Conservation (phyloP, 2,329 filamentous ascomycete species). For the Fusarium agapanthi region DNA sequence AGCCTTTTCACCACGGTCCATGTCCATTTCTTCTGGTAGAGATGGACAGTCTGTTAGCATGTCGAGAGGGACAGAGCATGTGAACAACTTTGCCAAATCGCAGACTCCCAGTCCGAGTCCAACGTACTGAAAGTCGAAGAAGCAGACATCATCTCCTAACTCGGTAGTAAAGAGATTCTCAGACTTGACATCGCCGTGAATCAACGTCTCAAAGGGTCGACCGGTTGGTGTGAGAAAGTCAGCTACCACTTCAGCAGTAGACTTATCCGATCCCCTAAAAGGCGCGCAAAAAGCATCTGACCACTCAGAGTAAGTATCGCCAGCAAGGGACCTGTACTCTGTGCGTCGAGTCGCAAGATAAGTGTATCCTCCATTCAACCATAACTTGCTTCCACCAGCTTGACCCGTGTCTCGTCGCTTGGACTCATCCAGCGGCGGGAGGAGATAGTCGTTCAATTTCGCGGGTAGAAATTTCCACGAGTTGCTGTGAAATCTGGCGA, state of each 20-base stretch:
- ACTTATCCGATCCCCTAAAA: constrained; percentile 33
- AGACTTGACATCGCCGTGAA: constrained; percentile 76
- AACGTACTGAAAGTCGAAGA: constrained; percentile 76
- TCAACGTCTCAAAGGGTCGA: constrained; percentile 60
- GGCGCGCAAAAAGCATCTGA: constrained; percentile 56
- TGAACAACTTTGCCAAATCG: constrained; percentile 73
- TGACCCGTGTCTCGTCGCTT: constrained; percentile 37
- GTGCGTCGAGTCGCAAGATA: constrained; percentile 70
- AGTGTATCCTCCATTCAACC: constrained; percentile 75
- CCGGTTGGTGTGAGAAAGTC: constrained; percentile 57
- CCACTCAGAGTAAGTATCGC: constrained; percentile 64
- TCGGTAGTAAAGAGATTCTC: constrained; percentile 71
- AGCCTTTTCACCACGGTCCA: constrained; percentile 59
- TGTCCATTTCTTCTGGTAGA: constrained; percentile 52
- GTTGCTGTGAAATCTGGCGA: constrained; percentile 67
- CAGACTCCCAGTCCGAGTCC: constrained; percentile 71
- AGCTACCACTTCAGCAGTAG: constrained; percentile 63
- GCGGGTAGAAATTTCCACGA: constrained; percentile 55
- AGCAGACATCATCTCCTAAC: constrained; percentile 61
- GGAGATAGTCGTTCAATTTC: constrained; percentile 50
- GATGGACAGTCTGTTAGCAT: constrained; percentile 54
- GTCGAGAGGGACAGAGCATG: constrained; percentile 67
- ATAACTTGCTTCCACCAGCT: constrained; percentile 49
- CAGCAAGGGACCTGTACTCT: constrained; percentile 61
- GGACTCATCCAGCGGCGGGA: constrained; percentile 65